Evolutionary conservation across 2,329 filamentous ascomycete genomes (phyloP).

Genomic region (Paecilomyces fulvus): DNA sequence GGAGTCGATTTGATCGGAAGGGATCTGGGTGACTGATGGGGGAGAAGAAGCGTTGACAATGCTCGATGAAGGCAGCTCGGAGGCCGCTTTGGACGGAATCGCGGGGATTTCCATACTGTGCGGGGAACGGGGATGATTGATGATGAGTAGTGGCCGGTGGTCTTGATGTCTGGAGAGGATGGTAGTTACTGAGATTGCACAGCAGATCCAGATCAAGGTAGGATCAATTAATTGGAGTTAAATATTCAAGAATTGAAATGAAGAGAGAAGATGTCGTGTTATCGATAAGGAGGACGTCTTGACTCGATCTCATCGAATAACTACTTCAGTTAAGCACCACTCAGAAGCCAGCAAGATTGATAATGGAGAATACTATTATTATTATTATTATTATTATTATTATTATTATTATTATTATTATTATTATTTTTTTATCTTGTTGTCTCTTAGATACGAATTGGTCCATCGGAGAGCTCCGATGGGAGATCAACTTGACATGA

Average conservation of each 20-base stretch:
- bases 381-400: no score
- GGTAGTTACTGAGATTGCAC: no score
- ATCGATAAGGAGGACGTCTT: neutral
- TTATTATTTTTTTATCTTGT: no score
- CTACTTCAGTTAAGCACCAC: neutral
- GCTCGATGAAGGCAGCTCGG: neutral
- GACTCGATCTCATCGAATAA: neutral
- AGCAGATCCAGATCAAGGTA: neutral
- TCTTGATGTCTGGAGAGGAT: neutral
- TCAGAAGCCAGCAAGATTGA: neutral
- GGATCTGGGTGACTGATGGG: constrained; percentile 26
- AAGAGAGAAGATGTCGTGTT: neutral
- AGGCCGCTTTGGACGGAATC: neutral
- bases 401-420: no score
- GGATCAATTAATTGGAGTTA: neutral
- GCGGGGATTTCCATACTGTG: neutral
- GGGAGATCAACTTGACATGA: neutral
- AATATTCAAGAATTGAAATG: neutral
- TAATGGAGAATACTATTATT: no score
- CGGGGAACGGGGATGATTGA: neutral
- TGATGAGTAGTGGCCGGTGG: neutral
- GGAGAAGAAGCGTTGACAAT: neutral
- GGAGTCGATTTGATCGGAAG: constrained; percentile 43
- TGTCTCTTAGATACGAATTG: neutral
- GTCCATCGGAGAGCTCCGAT: neutral